Evolutionary conservation across 2,329 filamentous ascomycete genomes (phyloP), one percentile per base, ranked within the genome.

Genomic region (Xylariaceae sp.): DNA sequence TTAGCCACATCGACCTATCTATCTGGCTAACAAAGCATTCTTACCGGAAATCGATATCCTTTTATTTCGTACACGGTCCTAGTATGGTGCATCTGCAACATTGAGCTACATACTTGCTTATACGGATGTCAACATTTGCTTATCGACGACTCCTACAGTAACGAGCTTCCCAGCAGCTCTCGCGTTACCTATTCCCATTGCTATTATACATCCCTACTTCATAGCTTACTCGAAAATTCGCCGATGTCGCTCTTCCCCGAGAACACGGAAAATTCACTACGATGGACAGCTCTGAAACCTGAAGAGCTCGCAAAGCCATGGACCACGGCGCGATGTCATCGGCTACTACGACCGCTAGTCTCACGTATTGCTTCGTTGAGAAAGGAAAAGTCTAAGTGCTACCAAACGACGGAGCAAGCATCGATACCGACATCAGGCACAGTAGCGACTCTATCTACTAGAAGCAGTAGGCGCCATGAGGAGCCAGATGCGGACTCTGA

Each of bases 271-370:
- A 64, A 54, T 56, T 65, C 62, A 53, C 63, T 68, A 53, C 63
- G 65, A 60, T 59, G 56, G 34, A 34, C 63, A 18, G 60, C 55
- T 51, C 53, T 62, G 39, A 68, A 58, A 42, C 48, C 60, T 18
- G 63, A 63, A 7, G 63, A 65, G 13, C 42, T 57, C 30, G 58
- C 63, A 51, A 63, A 68, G 13, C 64, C 68, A n/a, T 75, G 77
- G 77, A 78, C 76, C 9, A 68, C 76, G 18, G 71, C 75, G 39
- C 72, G 76, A 59, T 78, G 77, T 56, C 72, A 77, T 56, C 74
- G 76, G 18, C 65, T 79, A 48, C 70, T 79, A 39, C 74, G 77
- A 37, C 74, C 76, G 6, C 64, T 79, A 56, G 71, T 75, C 34
- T 78, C 77, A 10, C 71, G 76, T 50, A 73, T 79, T 42, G 69